Conservation (phyloP, 352 stramenopile species). For the Pythium coloratum region DNA sequence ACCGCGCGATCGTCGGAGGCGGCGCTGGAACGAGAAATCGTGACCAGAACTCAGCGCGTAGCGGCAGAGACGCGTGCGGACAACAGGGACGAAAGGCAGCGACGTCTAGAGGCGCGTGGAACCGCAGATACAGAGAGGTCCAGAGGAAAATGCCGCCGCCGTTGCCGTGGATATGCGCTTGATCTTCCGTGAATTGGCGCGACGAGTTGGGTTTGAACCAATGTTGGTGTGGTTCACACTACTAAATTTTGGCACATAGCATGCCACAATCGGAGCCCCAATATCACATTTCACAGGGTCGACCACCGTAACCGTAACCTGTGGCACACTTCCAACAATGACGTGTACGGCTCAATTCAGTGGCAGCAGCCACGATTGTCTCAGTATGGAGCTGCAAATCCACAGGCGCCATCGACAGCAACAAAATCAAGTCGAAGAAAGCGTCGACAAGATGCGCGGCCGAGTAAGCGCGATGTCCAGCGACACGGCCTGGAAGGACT, state of each 20-base stretch:
- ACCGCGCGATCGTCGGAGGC: not conserved
- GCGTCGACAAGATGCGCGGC: not conserved
- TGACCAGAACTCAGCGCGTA: not conserved
- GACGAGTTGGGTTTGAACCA: not conserved
- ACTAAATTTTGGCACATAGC: not conserved
- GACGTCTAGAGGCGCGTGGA: not conserved
- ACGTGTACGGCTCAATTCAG: not conserved
- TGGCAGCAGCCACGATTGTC: not conserved
- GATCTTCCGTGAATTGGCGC: not conserved
- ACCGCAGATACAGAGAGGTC: not conserved
- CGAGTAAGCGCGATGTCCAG: not conserved
- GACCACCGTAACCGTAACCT: slow-evolving; percentile 8
- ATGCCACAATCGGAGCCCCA: not conserved
- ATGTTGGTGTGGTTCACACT: not conserved
- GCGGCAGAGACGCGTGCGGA: not conserved
- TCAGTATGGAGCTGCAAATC: not conserved
- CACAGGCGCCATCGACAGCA: not conserved
- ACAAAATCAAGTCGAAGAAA: not conserved
- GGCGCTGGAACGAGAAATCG: not conserved
- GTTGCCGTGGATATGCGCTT: not conserved
- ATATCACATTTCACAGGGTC: slow-evolving; percentile 1
- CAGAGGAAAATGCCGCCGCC: not conserved
- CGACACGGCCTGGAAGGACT: slow-evolving; percentile 47
- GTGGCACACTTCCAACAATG: not conserved
- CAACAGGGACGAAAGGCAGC: not conserved